Evolutionary conservation across 495 filamentous ascomycete species (phyloP).

Genomic region (Xylaria palmicola): DNA sequence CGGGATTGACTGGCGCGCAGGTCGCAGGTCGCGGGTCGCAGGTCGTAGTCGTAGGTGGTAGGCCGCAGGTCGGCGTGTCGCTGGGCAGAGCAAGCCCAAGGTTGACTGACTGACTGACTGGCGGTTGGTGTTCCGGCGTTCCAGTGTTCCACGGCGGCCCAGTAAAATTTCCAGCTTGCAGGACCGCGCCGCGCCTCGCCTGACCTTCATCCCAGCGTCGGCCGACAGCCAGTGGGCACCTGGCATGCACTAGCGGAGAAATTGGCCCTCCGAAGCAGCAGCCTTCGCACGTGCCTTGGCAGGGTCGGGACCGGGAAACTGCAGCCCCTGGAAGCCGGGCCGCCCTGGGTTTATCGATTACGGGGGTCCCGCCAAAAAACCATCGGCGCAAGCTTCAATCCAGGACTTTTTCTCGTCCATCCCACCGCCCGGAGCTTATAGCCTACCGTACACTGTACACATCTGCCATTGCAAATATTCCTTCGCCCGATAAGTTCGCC

Average conservation of each 20-base stretch:
- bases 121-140: not conserved
- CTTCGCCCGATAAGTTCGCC: not conserved
- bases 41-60: no score
- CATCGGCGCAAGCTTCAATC: slow-evolving; percentile 14
- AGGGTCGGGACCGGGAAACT: no score
- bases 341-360: not conserved
- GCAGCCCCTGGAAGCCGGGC: no score
- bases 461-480: slow-evolving; percentile 1
- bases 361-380: slow-evolving; percentile 26
- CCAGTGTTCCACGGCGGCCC: slow-evolving; percentile 6
- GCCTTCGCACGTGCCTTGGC: no score
- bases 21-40: no score
- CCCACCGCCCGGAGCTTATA: no score
- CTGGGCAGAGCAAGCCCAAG: no score
- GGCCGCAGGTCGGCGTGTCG: no score
- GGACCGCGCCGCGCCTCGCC: slow-evolving; percentile 23
- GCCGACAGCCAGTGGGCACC: no score
- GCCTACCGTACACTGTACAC: no score
- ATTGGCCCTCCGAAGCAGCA: slow-evolving; percentile 14
- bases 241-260: slow-evolving; percentile 18
- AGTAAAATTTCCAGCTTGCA: slow-evolving; percentile 16
- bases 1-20: slow-evolving; percentile 34
- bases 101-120: no score
- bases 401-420: slow-evolving; percentile 15
- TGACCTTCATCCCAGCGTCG: no score